phyloP scores from a whole-genome alignment of 208 protist genomes.

The Acanthamoeba polyphaga region DNA sequence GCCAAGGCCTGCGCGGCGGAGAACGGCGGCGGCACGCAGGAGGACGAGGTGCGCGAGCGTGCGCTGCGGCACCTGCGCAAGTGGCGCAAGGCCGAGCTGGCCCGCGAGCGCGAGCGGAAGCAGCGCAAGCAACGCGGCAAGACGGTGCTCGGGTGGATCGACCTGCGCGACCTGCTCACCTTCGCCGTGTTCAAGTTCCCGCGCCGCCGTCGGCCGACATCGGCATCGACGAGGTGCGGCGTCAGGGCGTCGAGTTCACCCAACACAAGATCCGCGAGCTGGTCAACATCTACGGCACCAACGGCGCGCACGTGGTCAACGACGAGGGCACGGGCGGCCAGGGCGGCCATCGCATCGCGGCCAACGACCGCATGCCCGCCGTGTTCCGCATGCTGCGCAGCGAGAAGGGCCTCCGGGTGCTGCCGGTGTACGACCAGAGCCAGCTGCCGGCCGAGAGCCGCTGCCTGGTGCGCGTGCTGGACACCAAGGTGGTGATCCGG shows the following conservation, averaged over 20 bases:
- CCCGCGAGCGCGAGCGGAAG: conserved; percentile 42
- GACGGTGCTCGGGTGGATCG: conserved; percentile 62
- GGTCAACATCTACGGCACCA: conserved; percentile 62
- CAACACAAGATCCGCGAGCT: conserved; percentile 58
- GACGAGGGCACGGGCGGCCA: conserved; percentile 38
- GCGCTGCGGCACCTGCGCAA: conserved; percentile 50
- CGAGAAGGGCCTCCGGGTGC: conserved; percentile 62
- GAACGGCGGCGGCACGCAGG: background rate
- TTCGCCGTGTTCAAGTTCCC: conserved; percentile 60
- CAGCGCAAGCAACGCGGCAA: conserved; percentile 30
- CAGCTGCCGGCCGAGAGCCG: conserved; percentile 51
- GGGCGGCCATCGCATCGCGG: conserved; percentile 31
- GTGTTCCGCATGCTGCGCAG: conserved; percentile 50
- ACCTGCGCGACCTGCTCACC: conserved; percentile 56
- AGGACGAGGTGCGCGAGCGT: conserved; percentile 6
- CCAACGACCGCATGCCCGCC: conserved; percentile 54
- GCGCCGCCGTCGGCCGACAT: conserved; percentile 39
- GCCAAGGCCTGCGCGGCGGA: background rate
- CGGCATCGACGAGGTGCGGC: conserved; percentile 34
- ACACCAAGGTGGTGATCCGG: conserved; percentile 54
- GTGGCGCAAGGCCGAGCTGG: conserved; percentile 59
- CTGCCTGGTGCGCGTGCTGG: conserved; percentile 46
- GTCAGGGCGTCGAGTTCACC: conserved; percentile 56
- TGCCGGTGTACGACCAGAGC: conserved; percentile 51
- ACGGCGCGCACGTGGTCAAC: conserved; percentile 28